Evolutionary conservation across 2,329 filamentous ascomycete species (phyloP).

Genomic region (Xylaria sp.): DNA sequence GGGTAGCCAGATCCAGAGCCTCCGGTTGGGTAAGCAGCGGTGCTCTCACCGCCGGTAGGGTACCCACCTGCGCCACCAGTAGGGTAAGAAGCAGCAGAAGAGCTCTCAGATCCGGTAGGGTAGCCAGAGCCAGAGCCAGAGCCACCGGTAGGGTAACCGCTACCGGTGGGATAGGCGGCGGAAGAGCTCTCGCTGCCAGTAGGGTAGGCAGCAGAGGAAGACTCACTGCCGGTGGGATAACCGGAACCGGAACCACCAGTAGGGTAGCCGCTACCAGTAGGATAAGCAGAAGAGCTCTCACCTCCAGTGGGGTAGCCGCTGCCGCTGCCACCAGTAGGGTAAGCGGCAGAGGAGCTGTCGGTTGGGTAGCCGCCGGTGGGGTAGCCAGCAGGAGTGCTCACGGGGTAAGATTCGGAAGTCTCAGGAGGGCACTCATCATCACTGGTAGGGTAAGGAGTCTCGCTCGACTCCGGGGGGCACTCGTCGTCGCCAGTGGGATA

Average conservation of each 20-base stretch:
- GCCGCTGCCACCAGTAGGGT: slow-evolving; percentile 12
- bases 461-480: slow-evolving; percentile 12
- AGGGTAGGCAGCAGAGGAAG: slow-evolving; percentile 12
- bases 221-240: slow-evolving; percentile 15
- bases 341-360: slow-evolving; percentile 10
- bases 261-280: slow-evolving; percentile 24
- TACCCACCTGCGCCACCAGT: neutral
- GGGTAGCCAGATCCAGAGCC: slow-evolving; percentile 17
- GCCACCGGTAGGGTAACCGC: slow-evolving; percentile 13
- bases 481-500: slow-evolving; percentile 9
- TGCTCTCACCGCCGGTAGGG: slow-evolving; percentile 1
- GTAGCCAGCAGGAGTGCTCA: slow-evolving; percentile 8
- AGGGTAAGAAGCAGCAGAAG: slow-evolving; percentile 18
- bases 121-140: neutral
- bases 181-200: slow-evolving; percentile 1
- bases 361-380: slow-evolving; percentile 14
- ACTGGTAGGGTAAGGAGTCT: slow-evolving; percentile 2
- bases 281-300: neutral
- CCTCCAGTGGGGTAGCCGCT: slow-evolving; percentile 7
- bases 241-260: slow-evolving; percentile 1
- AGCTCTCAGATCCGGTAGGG: slow-evolving; percentile 11
- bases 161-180: slow-evolving; percentile 14
- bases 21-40: slow-evolving; percentile 15
- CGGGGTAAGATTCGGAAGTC: slow-evolving; percentile 12
- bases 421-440: slow-evolving; percentile 23